These are phyloP conservation scores for Saturnispora bothae DNA, from an alignment of 805 yeast species.

Conservation along the genomic window DNA sequence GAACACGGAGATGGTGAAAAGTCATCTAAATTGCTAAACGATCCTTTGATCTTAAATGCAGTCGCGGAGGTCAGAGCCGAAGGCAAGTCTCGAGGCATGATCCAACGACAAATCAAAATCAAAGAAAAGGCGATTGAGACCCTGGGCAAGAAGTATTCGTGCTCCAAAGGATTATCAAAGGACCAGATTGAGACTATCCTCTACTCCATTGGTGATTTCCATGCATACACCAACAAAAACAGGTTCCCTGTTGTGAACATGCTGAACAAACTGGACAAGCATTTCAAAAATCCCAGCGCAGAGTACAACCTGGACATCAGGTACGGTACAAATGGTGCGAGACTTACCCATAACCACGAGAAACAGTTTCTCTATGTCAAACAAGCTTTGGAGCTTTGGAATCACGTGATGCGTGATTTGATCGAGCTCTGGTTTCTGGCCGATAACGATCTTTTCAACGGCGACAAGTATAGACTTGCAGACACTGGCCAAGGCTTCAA, in stretches of 20 bases:
- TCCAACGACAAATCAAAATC: constrained; percentile 48
- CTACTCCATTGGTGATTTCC: constrained; percentile 72
- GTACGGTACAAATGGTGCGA: constrained; percentile 57
- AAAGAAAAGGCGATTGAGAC: constrained; percentile 63
- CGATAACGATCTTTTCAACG: constrained; percentile 57
- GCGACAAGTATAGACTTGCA: constrained; percentile 43
- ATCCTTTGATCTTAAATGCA: constrained; percentile 49
- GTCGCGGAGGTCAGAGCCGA: constrained; percentile 57
- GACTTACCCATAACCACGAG: constrained; percentile 62
- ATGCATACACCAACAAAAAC: constrained; percentile 60
- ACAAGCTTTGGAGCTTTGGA: constrained; percentile 69
- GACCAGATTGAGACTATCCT: constrained; percentile 64
- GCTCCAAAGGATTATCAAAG: constrained; percentile 30
- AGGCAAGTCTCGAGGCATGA: constrained; percentile 41
- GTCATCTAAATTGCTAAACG: constrained; percentile 38
- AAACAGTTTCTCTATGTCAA: constrained; percentile 66
- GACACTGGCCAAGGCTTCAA: constrained; percentile 79
- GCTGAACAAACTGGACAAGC: constrained; percentile 41
- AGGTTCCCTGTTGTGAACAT: constrained; percentile 57
- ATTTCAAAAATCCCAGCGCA: constrained; percentile 27
- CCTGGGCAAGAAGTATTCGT: constrained; percentile 40
- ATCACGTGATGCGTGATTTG: constrained; percentile 69
- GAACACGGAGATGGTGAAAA: constrained; percentile 23
- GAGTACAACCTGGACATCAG: constrained; percentile 48
- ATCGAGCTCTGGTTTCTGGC: constrained; percentile 68